Evolutionary conservation across 2,329 filamentous ascomycete genomes (phyloP).

Genomic region (Ophiostoma australiae): DNA sequence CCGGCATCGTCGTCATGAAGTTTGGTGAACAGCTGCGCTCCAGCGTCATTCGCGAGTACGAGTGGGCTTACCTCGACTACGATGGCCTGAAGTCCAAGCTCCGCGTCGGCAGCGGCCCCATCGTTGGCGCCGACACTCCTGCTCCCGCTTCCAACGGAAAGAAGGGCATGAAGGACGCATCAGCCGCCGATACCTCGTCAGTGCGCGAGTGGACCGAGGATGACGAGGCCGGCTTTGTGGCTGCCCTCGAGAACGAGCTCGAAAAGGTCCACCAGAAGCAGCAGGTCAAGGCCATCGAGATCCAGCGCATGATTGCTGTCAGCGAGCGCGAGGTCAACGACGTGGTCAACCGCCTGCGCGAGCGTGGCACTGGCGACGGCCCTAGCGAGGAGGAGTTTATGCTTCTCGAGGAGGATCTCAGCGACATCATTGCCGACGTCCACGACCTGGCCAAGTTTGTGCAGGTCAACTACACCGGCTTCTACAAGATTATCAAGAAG

Average conservation of each 20-base stretch:
- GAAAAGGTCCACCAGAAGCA: constrained; percentile 98
- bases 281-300: constrained; percentile 94
- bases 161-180: constrained; percentile 34
- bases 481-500: constrained; percentile 99
- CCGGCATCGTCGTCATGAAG: constrained; percentile 61
- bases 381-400: constrained; percentile 90
- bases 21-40: constrained; percentile 97
- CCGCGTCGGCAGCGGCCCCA: constrained; percentile 61
- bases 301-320: constrained; percentile 79
- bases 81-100: constrained; percentile 85
- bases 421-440: constrained; percentile 96
- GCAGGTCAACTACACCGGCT: constrained; percentile 96
- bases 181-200: constrained; percentile 23
- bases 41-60: constrained; percentile 93
- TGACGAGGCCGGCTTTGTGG: constrained; percentile 84
- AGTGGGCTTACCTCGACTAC: constrained; percentile 98
- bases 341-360: constrained; percentile 70
- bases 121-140: constrained; percentile 27
- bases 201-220: constrained; percentile 79
- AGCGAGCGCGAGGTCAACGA: constrained; percentile 87
- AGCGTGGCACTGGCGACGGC: constrained; percentile 51
- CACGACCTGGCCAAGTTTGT: constrained; percentile 98
- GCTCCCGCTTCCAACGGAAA: constrained; percentile 24
- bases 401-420: constrained; percentile 87
- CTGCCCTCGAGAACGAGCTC: constrained; percentile 80